Base-by-base conservation (phyloP, 306 rosid species). In the Nissolia schottii region DNA sequence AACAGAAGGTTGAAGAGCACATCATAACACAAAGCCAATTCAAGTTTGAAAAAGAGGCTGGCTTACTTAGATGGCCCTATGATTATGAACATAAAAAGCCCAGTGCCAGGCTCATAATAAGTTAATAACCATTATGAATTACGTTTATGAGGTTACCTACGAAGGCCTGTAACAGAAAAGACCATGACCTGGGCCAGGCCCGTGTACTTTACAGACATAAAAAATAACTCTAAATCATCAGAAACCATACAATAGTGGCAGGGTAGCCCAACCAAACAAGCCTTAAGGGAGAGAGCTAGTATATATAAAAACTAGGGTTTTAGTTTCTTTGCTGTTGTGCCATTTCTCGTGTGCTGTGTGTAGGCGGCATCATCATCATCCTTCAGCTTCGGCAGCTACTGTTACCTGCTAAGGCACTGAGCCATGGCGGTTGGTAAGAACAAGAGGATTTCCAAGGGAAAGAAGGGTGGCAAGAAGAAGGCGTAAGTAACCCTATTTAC, bases 391-490 rank as follows among this genome's bases (percentile, higher is more conserved):
- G n/a, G 51, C 69, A 24, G 19, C 53, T 27, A 10, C 23, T 46
- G 15, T 59, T 46, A 24, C 59, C 70, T 41, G 71, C 67, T 50
- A 29, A 54, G 29, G 35, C 67, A 63, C 48, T 28, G 58, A 75
- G 37, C 80, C 55, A 88, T 93, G 98, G 98, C 98, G 14, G 98
- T 93, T 35, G 94, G 98, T 0, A 94, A 94, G 83, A 94, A 94
- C 83, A 94, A 91, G 91, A 68, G 99, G 35, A 94, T 94, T 66
- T 94, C 99, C 5, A 94, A 94, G 79, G 96, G 97, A 2, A 94
- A 89, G 90, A 94, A 94, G 81, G 99, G 99, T 64, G 94, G 97
- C 78, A 94, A 94, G 91, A 91, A 94, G 96, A 91, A 94, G 58
- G 91, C 97, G 97, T 94, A 9, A 83, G 92, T 72, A 6, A 3